Evolutionary conservation across 2,329 filamentous ascomycete genomes (phyloP).

Genomic region (Daldinia eschscholtzii): DNA sequence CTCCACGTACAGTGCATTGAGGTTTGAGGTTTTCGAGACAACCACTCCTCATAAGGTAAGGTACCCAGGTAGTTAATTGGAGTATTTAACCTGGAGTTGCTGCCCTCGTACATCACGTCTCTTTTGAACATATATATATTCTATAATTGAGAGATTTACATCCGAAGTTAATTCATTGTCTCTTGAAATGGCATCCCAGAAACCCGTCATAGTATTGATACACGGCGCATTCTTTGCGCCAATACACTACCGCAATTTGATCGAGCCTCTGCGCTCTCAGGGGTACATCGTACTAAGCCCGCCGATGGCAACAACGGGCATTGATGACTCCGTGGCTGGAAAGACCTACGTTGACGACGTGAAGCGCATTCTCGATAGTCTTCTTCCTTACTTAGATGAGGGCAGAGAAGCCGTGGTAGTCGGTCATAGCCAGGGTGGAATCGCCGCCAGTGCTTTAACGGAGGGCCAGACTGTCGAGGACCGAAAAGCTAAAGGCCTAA

Average conservation of each 20-base stretch:
- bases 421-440: conserved; percentile 51
- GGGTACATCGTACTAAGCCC: conserved; percentile 40
- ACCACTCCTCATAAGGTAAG: not conserved
- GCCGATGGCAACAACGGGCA: conserved; percentile 37
- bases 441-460: conserved; percentile 47
- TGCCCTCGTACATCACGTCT: not conserved
- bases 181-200: conserved; percentile 32
- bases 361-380: conserved; percentile 37
- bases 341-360: conserved; percentile 47
- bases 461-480: conserved; percentile 49
- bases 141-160: conserved; percentile 6
- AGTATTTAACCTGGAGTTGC: conserved; percentile 11
- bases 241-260: conserved; percentile 42
- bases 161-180: not conserved
- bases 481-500: conserved; percentile 40
- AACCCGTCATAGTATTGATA: conserved; percentile 45
- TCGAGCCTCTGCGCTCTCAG: conserved; percentile 40
- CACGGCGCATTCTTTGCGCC: conserved; percentile 45
- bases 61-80: not conserved
- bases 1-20: not conserved
- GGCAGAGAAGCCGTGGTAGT: conserved; percentile 45
- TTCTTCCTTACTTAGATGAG: conserved; percentile 43
- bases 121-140: not conserved
- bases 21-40: conserved; percentile 2
- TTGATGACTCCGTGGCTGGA: conserved; percentile 44